Base-by-base conservation (phyloP, 306 rosid species). In the Casuarina glauca region DNA sequence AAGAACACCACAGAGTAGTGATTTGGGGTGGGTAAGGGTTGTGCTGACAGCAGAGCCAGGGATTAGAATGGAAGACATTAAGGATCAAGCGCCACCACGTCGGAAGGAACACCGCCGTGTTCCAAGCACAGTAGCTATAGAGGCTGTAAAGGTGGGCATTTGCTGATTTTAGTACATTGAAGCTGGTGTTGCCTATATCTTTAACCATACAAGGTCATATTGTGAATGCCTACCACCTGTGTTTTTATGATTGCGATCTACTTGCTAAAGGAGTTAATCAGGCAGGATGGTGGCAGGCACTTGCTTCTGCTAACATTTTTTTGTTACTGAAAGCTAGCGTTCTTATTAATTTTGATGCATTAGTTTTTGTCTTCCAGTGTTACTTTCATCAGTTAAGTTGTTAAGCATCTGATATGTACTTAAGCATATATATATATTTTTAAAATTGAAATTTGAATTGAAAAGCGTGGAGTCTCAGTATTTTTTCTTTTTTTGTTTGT, bases 31-130 rank as follows among this genome's bases (percentile, higher is more conserved):
- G 96, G 96, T 96, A 66, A 85, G 86, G 74, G 93, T 93, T 53
- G 97, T 91, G 64, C 87, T 96, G 83, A 84, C 93, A 32, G 93
- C 94, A 52, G 96, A 93, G 82, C 93, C 94, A 61, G 91, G 96
- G 75, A 84, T 88, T 80, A 90, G 93, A 85, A 81, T 96, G 94
- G 98, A 91, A 70, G 98, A 96, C 81, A 87, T 93, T 85, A 94
- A 93, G 85, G 91, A 85, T 76, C 93, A 79, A 74, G 87, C 87
- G 69, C 97, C 91, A 35, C 87, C 81, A 36, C 92, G 93, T 70
- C 87, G 91, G 81, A 93, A 86, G 94, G 99, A 96, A 85, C 99
- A 96, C 82, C 97, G 99, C 11, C 94, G 99, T 44, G 97, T 96
- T 82, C 99, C 99, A 78, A 96, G 99, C 83, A 96, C 87, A 32